Percentiles rank a stretch among this genome's conserved stretches.
These are phyloP conservation scores for Cercospora beticola DNA, from an alignment of 2,329 filamentous ascomycete species.

Conservation along the genomic window DNA sequence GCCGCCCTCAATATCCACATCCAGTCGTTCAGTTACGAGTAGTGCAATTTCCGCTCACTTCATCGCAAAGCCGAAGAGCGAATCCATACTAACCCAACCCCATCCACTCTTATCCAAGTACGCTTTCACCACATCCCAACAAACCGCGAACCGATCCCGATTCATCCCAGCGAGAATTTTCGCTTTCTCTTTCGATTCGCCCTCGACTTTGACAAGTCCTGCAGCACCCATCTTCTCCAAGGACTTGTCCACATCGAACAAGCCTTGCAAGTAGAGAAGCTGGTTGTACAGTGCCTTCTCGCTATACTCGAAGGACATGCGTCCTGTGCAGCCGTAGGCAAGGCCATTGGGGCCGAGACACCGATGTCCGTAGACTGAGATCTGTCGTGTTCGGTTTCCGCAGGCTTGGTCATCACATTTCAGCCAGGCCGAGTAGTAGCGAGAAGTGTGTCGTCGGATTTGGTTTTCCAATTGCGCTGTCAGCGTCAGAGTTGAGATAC, in stretches of 20 bases:
- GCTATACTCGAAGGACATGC: constrained; percentile 82
- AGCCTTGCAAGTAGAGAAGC: constrained; percentile 76
- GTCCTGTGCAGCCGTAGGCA: constrained; percentile 77
- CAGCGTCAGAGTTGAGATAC: constrained; percentile 69
- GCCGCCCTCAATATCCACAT: not conserved
- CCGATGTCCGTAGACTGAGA: constrained; percentile 86
- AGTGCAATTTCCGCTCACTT: constrained; percentile 19
- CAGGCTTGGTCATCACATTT: constrained; percentile 87
- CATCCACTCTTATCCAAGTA: constrained; percentile 41
- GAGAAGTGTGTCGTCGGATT: constrained; percentile 72
- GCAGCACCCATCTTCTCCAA: constrained; percentile 45
- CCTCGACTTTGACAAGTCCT: constrained; percentile 43
- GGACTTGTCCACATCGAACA: constrained; percentile 90
- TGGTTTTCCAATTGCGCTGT: constrained; percentile 85
- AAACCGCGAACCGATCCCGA: constrained; percentile 70
- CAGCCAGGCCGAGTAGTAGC: constrained; percentile 92
- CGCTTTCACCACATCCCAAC: constrained; percentile 71
- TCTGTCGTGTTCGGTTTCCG: constrained; percentile 81
- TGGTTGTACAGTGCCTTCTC: constrained; percentile 96
- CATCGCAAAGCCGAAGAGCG: constrained; percentile 47
- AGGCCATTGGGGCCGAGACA: constrained; percentile 86
- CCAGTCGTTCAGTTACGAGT: not conserved
- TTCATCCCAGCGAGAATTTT: constrained; percentile 78
- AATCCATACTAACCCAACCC: constrained; percentile 50
- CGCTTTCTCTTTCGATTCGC: constrained; percentile 60